Evolutionary conservation across 495 filamentous ascomycete species (phyloP).

Genomic region (Tetracladium setigerum): DNA sequence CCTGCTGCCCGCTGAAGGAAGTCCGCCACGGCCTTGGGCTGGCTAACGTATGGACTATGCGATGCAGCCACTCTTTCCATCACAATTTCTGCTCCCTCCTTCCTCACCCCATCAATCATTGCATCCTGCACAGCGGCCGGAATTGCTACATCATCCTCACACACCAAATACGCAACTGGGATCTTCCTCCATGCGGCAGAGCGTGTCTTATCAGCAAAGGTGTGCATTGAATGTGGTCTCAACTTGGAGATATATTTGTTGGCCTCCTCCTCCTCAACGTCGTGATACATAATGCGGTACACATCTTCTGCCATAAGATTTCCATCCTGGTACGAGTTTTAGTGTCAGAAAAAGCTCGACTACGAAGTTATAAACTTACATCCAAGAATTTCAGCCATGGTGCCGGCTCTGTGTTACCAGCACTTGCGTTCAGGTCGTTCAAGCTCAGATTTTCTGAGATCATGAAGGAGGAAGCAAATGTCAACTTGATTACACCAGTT

Average conservation of each 20-base stretch:
- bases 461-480: slow-evolving; percentile 8
- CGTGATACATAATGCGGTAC: slow-evolving; percentile 5
- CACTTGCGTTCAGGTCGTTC: background rate
- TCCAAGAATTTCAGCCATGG: background rate
- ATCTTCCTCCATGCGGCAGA: slow-evolving; percentile 34
- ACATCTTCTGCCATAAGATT: background rate
- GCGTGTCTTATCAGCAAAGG: slow-evolving; percentile 13
- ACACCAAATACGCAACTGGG: slow-evolving; percentile 35
- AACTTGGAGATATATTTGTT: slow-evolving; percentile 2
- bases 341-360: too few relatives aligned
- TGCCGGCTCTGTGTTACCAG: background rate
- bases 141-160: slow-evolving; percentile 31
- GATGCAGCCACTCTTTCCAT: slow-evolving; percentile 14
- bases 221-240: slow-evolving; percentile 7
- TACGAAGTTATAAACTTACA: background rate
- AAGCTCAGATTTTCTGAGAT: slow-evolving; percentile 2
- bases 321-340: slow-evolving; percentile 2
- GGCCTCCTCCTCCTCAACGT: slow-evolving; percentile 2
- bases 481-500: slow-evolving; percentile 4
- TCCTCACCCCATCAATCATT: slow-evolving; percentile 11
- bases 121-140: slow-evolving; percentile 25
- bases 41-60: slow-evolving; percentile 28
- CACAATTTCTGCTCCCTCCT: slow-evolving; percentile 11
- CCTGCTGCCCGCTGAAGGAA: slow-evolving; percentile 13
- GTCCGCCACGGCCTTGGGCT: slow-evolving; percentile 18